Percentiles rank a stretch among this genome's conserved stretches.
Conservation (phyloP, 192 early-diverging fungal genomes). For the Gonapodya sp. region DNA sequence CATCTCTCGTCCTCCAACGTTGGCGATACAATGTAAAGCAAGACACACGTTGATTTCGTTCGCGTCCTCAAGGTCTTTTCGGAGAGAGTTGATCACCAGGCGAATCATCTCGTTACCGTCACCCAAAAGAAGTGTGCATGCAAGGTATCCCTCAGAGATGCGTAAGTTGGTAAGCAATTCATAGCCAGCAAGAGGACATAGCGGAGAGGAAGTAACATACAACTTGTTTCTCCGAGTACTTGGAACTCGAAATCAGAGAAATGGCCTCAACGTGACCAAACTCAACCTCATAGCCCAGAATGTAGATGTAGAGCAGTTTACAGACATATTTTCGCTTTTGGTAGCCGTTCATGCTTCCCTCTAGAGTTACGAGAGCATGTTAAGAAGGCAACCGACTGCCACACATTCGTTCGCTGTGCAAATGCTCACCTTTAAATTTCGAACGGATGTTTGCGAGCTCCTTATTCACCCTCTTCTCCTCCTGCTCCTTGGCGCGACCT, state of each 20-base stretch:
- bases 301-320: slow-evolving; percentile 99
- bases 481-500: slow-evolving; percentile 92
- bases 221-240: slow-evolving; percentile 98
- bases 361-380: slow-evolving; percentile 34
- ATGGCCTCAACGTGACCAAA: slow-evolving; percentile 97
- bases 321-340: slow-evolving; percentile 99
- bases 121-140: slow-evolving; percentile 79
- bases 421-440: slow-evolving; percentile 90
- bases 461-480: slow-evolving; percentile 98
- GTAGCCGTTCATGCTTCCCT: slow-evolving; percentile 86
- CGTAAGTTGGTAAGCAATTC: no score
- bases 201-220: slow-evolving; percentile 34
- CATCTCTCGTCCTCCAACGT: slow-evolving; percentile 86
- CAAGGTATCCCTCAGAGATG: slow-evolving; percentile 79
- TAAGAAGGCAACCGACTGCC: neutral
- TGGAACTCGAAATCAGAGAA: slow-evolving; percentile 74
- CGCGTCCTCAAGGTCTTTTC: slow-evolving; percentile 77
- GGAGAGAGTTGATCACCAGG: slow-evolving; percentile 77
- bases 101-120: slow-evolving; percentile 78
- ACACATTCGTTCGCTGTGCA: neutral
- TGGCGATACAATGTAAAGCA: slow-evolving; percentile 94
- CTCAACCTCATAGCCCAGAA: slow-evolving; percentile 96
- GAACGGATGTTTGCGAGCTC: slow-evolving; percentile 98
- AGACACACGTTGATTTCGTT: slow-evolving; percentile 81
- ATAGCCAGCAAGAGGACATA: no score